A percentile compares a stretch with the other conserved stretches of the same genome.
phyloP scores from a whole-genome alignment of 441 rosid genomes.

The Populus hybrid region DNA sequence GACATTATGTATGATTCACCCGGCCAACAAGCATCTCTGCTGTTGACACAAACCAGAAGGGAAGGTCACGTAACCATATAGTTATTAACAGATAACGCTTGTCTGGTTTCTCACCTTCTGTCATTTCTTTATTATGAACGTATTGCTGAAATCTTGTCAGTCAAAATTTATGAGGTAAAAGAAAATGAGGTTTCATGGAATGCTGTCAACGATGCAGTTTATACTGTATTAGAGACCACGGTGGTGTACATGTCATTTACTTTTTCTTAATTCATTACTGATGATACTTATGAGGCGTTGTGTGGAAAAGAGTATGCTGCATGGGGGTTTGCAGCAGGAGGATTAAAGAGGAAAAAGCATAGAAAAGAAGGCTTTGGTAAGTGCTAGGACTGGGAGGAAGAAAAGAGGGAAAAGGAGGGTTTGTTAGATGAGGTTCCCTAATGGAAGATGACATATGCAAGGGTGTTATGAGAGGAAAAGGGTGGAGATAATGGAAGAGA shows the following conservation, averaged over 20 bases:
- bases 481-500: constrained; percentile 33
- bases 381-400: constrained; percentile 38
- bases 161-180: constrained; percentile 8
- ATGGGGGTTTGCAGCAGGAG: constrained; percentile 41
- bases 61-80: not conserved
- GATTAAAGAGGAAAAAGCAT: constrained; percentile 28
- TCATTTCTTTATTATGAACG: not conserved
- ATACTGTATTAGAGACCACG: too few species aligned
- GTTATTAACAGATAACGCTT: too few species aligned
- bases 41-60: not conserved
- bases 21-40: not conserved
- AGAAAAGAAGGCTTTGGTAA: constrained; percentile 40
- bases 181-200: not conserved
- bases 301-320: constrained; percentile 23
- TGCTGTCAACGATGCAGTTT: too few species aligned
- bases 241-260: constrained; percentile 1
- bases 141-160: not conserved
- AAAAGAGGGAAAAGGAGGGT: constrained; percentile 38
- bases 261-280: not conserved
- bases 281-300: too few species aligned
- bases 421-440: constrained; percentile 52
- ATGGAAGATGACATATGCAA: constrained; percentile 47
- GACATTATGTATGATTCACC: not conserved
- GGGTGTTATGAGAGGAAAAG: constrained; percentile 17
- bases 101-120: not conserved